Conservation (phyloP, 2,329 filamentous ascomycete species). For the Chalaropsis ovoidea region DNA sequence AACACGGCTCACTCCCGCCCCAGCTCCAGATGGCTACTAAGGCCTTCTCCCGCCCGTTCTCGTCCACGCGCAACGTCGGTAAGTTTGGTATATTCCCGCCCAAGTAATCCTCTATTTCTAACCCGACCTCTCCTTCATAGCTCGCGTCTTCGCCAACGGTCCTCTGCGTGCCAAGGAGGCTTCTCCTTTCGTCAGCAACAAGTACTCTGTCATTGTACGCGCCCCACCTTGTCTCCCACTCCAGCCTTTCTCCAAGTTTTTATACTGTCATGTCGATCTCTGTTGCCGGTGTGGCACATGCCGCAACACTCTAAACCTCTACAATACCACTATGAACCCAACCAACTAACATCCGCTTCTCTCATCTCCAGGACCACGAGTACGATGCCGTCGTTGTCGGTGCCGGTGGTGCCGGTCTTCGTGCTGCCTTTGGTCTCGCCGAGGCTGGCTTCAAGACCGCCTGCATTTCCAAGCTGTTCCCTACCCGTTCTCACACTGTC, state of each 20-base stretch:
- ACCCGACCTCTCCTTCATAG: conserved; percentile 35
- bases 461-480: conserved; percentile 79
- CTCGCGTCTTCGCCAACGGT: conserved; percentile 74
- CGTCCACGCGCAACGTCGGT: conserved; percentile 73
- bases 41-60: conserved; percentile 67
- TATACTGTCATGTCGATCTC: neutral
- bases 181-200: conserved; percentile 70
- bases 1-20: neutral
- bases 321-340: neutral
- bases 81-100: conserved; percentile 33
- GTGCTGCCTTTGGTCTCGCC: conserved; percentile 74
- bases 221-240: conserved; percentile 17
- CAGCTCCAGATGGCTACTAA: conserved; percentile 31
- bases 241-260: neutral
- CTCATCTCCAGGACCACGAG: conserved; percentile 67
- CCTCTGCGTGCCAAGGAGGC: conserved; percentile 90
- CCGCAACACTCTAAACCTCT: too few relatives aligned
- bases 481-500: conserved; percentile 75
- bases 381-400: conserved; percentile 95
- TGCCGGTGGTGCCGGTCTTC: conserved; percentile 69
- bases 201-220: conserved; percentile 89
- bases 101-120: neutral
- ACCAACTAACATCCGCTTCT: neutral
- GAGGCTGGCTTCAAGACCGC: conserved; percentile 85
- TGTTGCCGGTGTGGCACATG: too few relatives aligned